These are phyloP conservation scores for Wilcoxina mikolae DNA, from an alignment of 495 filamentous ascomycete genomes.

Conservation along the genomic window DNA sequence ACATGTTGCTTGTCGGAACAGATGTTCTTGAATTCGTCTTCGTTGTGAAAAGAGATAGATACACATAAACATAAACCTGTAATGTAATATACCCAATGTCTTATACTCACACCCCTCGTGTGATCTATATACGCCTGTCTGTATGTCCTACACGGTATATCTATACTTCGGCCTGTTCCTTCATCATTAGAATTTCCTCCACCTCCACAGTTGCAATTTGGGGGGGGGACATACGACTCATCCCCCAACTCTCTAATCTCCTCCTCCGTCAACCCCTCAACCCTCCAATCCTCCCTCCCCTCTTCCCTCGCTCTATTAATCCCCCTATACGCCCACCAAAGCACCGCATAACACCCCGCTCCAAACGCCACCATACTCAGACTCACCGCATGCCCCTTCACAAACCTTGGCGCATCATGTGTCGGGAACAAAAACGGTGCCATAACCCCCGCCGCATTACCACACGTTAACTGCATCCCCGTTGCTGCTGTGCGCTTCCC, in stretches of 20 bases:
- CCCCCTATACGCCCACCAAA: conserved; percentile 36
- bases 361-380: conserved; percentile 30
- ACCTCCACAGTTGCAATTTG: background rate
- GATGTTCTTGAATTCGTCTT: too few relatives aligned
- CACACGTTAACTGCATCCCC: conserved; percentile 54
- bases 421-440: conserved; percentile 44
- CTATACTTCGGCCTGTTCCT: background rate
- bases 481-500: conserved; percentile 57
- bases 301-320: conserved; percentile 40
- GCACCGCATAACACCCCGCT: conserved; percentile 34
- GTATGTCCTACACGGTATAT: too few relatives aligned
- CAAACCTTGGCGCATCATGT: background rate
- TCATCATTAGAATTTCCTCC: background rate
- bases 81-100: too few relatives aligned
- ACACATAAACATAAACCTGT: too few relatives aligned
- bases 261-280: conserved; percentile 45
- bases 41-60: too few relatives aligned
- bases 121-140: too few relatives aligned
- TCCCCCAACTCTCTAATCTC: conserved; percentile 58
- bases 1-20: too few relatives aligned
- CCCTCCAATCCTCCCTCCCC: conserved; percentile 40
- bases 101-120: too few relatives aligned
- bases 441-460: conserved; percentile 56
- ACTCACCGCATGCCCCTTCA: conserved; percentile 33
- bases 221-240: conserved; percentile 29